A percentile compares a stretch with the other conserved stretches of the same genome.
Conservation (phyloP, 176 grass and related monocot genomes). For the Tillandsia fasciculata region DNA sequence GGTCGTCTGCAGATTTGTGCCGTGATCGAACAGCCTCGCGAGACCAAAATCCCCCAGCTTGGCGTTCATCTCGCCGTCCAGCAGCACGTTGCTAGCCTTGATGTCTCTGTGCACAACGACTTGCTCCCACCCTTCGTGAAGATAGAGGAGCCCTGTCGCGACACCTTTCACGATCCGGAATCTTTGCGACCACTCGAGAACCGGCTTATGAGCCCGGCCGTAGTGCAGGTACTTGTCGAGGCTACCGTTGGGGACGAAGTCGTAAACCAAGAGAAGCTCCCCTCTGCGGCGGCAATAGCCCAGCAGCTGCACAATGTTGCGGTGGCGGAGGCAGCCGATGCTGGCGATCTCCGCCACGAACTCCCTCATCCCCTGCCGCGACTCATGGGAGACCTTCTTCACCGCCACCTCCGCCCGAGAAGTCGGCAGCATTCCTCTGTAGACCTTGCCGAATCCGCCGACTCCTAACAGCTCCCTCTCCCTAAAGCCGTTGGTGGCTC, state of each 20-base stretch:
- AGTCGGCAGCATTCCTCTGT: constrained; percentile 7
- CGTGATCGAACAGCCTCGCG: constrained; percentile 52
- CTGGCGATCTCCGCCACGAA: constrained; percentile 18
- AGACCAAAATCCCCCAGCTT: constrained; percentile 48
- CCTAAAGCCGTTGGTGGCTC: neutral
- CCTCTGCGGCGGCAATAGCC: constrained; percentile 13
- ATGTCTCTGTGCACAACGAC: constrained; percentile 55
- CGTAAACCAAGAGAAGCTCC: constrained; percentile 15
- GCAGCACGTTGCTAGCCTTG: constrained; percentile 55
- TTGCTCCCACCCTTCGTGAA: constrained; percentile 57
- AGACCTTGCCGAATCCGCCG: constrained; percentile 13
- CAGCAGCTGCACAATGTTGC: constrained; percentile 11
- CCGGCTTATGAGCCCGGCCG: neutral
- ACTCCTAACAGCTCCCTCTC: constrained; percentile 3
- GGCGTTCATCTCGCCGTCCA: constrained; percentile 41
- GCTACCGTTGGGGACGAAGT: constrained; percentile 16
- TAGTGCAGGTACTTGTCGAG: constrained; percentile 15
- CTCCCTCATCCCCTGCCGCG: constrained; percentile 16
- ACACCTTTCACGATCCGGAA: constrained; percentile 31
- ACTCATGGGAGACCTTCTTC: constrained; percentile 15
- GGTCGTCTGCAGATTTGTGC: constrained; percentile 29
- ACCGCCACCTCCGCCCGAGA: constrained; percentile 2
- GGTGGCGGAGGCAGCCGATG: constrained; percentile 10
- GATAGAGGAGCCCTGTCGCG: constrained; percentile 33
- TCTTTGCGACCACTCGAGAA: neutral